Conservation (phyloP, 139 green algal species). For the Chlorella vulgaris region DNA sequence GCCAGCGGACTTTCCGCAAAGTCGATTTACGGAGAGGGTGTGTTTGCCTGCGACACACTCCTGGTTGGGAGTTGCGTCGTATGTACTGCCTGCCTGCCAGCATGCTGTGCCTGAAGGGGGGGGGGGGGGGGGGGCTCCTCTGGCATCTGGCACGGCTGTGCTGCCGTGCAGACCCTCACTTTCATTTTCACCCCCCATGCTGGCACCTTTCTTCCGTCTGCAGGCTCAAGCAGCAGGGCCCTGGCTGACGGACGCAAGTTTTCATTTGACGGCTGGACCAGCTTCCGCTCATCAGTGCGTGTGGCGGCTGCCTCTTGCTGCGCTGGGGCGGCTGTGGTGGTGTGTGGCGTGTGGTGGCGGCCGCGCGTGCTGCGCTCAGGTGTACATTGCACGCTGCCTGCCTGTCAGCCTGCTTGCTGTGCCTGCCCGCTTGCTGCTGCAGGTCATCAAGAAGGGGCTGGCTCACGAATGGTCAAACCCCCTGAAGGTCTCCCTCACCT, state of each 20-base stretch:
- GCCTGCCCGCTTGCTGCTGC: background rate
- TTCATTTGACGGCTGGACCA: constrained; percentile 8
- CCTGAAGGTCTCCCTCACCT: constrained; percentile 35
- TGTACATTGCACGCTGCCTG: too few species aligned
- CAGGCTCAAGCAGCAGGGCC: background rate
- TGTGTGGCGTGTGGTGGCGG: too few species aligned
- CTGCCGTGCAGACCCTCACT: too few species aligned
- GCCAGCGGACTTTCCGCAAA: constrained; percentile 54
- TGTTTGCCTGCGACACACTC: background rate
- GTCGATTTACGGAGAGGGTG: constrained; percentile 45
- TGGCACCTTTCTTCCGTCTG: background rate
- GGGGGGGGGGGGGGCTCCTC: too few species aligned
- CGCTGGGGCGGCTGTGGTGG: too few species aligned
- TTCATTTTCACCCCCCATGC: too few species aligned
- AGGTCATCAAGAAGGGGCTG: constrained; percentile 32
- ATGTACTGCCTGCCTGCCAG: too few species aligned
- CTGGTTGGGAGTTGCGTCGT: too few species aligned
- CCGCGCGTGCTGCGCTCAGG: background rate
- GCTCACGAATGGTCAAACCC: constrained; percentile 27
- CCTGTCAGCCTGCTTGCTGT: background rate
- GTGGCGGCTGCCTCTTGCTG: background rate
- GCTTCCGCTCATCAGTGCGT: constrained; percentile 9
- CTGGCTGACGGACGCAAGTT: background rate
- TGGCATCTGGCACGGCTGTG: too few species aligned
- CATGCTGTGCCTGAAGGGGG: too few species aligned